These are phyloP conservation scores for Saccharomycopsis sp. DNA, from an alignment of 805 yeast genomes.

Conservation along the genomic window DNA sequence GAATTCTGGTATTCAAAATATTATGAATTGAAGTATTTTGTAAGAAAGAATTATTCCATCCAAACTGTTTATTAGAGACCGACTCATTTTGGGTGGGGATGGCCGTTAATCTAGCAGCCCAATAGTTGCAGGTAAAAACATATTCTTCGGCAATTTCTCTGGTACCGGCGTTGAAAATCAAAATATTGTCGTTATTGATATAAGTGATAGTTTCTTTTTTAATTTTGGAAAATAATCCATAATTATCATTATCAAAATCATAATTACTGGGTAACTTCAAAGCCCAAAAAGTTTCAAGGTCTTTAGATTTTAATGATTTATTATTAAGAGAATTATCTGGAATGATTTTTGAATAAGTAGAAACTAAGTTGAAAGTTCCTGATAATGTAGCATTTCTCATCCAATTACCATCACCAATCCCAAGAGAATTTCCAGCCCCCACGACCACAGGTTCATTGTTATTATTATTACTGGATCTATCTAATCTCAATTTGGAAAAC, in stretches of 20 bases:
- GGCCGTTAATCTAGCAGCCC: slow-evolving; percentile 81
- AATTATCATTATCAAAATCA: slow-evolving; percentile 22
- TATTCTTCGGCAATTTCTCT: slow-evolving; percentile 57
- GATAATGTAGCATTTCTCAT: slow-evolving; percentile 48
- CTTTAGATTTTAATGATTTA: slow-evolving; percentile 21
- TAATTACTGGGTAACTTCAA: slow-evolving; percentile 40
- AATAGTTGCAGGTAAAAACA: slow-evolving; percentile 73
- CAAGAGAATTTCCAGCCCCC: slow-evolving; percentile 21
- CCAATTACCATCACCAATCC: slow-evolving; percentile 60
- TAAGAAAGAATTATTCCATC: slow-evolving; percentile 43
- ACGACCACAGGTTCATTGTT: slow-evolving; percentile 13
- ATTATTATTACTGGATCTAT: slow-evolving; percentile 8
- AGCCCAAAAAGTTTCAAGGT: slow-evolving; percentile 37
- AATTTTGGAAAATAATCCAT: slow-evolving; percentile 7
- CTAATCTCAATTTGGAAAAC: slow-evolving; percentile 15
- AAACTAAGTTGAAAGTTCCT: slow-evolving; percentile 42
- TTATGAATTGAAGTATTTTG: neutral
- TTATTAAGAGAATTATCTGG: slow-evolving; percentile 28
- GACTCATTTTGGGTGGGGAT: slow-evolving; percentile 66
- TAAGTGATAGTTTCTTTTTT: slow-evolving; percentile 13
- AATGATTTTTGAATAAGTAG: slow-evolving; percentile 38
- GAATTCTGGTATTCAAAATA: slow-evolving; percentile 17
- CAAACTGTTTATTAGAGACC: slow-evolving; percentile 67
- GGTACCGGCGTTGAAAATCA: slow-evolving; percentile 59
- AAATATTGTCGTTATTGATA: slow-evolving; percentile 25